Base-by-base conservation (phyloP, 1,284 basidiomycete genomes). In the Tausonia pullulans region DNA sequence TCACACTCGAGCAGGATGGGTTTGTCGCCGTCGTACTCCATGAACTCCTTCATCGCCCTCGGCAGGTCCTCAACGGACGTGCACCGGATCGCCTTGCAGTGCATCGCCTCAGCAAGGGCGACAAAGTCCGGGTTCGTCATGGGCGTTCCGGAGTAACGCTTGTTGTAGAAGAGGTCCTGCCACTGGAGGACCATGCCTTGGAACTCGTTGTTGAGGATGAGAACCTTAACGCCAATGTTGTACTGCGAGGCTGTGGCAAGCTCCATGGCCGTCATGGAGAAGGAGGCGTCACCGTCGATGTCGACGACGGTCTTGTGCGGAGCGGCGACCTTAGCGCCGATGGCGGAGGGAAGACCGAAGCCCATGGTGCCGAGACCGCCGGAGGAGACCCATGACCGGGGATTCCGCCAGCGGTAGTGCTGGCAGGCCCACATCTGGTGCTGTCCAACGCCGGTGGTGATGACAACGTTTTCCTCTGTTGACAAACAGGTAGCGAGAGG, bases 381-480 rank as follows among this genome's bases (percentile, higher is more conserved):
- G n/a, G 91, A 95, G 7, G 93, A 93, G 67, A 98, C 85, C 87
- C 94, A 89, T 48, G 89, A 83, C 53, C 87, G 82, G 0, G 95
- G 95, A 61, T 86, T 77, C 67, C 80, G 87, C 94, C 94, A 98
- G 70, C 93, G 82, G 78, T 85, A 98, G 76, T 88, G 82, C 77
- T 98, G 96, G 58, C 90, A 91, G 1, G 95, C 94, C 93, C 93
- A 98, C 95, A 98, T 98, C 78, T 98, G 95, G 79, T 98, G 95
- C 77, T 98, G 95, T 4, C 96, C 96, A 40, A 98, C 96, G 72
- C 95, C 95, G 3, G 96, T 98, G 3, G 90, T 79, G 68, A 98
- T 79, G 71, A 98, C 80, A 44, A 97, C 83, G 54, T 97, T 84
- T 63, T 92, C 87, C 81, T 98, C 96, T 72, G 67, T 41, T 49